Conservation (phyloP, 179 eudicot species). For the Vitellaria paradoxa region DNA sequence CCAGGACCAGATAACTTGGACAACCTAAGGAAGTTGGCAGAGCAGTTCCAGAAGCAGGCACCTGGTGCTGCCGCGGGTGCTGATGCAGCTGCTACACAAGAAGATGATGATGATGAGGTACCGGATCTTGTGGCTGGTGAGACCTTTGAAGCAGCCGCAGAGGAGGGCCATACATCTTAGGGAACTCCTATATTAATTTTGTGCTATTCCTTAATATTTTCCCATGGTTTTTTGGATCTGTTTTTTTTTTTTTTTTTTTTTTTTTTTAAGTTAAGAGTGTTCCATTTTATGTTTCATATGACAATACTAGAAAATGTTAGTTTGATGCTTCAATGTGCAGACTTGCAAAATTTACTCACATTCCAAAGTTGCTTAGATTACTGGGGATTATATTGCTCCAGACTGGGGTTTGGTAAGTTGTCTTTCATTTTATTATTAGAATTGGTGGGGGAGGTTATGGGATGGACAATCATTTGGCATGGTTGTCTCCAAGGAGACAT, state of each 20-base stretch:
- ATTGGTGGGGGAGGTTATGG: too few species aligned
- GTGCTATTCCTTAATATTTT: constrained; percentile 12
- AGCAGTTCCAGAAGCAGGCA: constrained; percentile 69
- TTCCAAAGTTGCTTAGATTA: too few species aligned
- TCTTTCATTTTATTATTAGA: too few species aligned
- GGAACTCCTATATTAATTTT: constrained; percentile 12
- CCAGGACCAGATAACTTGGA: constrained; percentile 95
- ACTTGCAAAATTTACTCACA: background rate
- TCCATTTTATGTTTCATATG: constrained; percentile 16
- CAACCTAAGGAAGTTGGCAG: constrained; percentile 81
- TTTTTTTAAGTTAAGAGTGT: background rate
- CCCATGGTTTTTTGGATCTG: background rate
- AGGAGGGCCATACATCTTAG: constrained; percentile 60
- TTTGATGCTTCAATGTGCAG: constrained; percentile 6
- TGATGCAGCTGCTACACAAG: constrained; percentile 32
- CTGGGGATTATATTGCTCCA: too few species aligned
- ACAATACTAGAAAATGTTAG: constrained; percentile 1
- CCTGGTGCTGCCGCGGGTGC: constrained; percentile 42
- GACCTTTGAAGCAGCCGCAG: constrained; percentile 95
- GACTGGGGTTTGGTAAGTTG: too few species aligned
- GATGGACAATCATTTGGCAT: too few species aligned
- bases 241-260: background rate
- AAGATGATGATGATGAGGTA: constrained; percentile 86
- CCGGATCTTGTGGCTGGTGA: constrained; percentile 93
- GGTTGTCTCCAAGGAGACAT: too few species aligned